A percentile compares a stretch with the other conserved stretches of the same genome.
These are phyloP conservation scores for Rheum nobile DNA, from an alignment of 148 eudicot species.

Conservation along the genomic window DNA sequence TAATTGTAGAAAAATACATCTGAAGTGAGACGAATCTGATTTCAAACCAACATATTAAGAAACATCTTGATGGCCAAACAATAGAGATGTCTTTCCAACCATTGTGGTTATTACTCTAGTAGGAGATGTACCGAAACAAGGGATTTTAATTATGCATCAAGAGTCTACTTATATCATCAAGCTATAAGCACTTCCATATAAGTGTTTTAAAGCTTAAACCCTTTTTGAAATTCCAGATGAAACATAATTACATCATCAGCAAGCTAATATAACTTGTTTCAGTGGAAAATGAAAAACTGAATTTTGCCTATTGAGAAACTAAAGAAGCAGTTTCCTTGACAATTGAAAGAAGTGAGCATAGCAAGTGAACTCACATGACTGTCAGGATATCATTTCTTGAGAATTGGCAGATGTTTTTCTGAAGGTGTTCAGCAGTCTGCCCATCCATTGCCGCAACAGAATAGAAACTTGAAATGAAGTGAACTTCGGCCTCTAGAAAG, in stretches of 20 bases:
- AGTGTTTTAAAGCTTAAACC: not conserved
- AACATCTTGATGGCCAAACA: not conserved
- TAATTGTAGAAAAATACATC: not conserved
- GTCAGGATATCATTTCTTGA: constrained; percentile 63
- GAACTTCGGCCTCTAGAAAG: constrained; percentile 63
- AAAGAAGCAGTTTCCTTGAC: constrained; percentile 2
- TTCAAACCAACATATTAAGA: not conserved
- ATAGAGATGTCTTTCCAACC: not conserved
- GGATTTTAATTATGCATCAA: not conserved
- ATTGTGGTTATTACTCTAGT: not conserved
- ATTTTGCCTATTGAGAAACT: not conserved
- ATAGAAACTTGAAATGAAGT: constrained; percentile 80
- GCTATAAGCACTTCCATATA: not conserved
- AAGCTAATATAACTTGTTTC: not conserved
- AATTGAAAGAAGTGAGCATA: constrained; percentile 4
- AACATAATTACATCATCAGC: not conserved
- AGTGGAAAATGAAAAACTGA: not conserved
- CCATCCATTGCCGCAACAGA: constrained; percentile 95
- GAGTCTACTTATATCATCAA: not conserved
- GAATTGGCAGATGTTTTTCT: constrained; percentile 46
- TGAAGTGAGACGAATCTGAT: not conserved
- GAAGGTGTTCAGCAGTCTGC: constrained; percentile 92
- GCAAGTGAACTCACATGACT: constrained; percentile 65
- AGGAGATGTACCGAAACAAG: not conserved
- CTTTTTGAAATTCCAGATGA: not conserved